Evolutionary conservation across 768 basidiomycete genomes (phyloP), one percentile per base, ranked within the genome.

Genomic region (Neoboletus brunneissimus): DNA sequence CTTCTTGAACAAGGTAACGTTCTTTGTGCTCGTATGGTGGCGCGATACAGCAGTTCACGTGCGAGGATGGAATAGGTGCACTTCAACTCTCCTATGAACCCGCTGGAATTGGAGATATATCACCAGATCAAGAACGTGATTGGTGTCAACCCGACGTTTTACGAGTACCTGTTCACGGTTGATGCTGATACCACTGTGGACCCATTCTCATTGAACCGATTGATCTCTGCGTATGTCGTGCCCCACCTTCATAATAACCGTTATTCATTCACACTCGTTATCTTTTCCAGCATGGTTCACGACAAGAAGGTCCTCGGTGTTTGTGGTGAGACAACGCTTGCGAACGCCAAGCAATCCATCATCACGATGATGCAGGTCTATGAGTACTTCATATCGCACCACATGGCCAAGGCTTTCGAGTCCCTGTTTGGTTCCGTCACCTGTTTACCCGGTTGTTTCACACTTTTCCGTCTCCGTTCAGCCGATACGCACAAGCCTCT

Each of bases 91-190:
- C 88, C 94, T 0, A 98, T 99, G 97, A 92, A 89, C 66, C 97
- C 97, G 1, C 75, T 96, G 59, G 97, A 99, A 75, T 75, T 99
- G 51, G 97, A 99, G 77, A 96, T 99, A 77, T 98, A 94, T 69
- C 97, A 98, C 71, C 97, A 99, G 73, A 94, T 98, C 81, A 94
- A 98, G 82, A 99, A 99, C 67, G 94, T 98, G 52, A 98, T 99
- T 64, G 97, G 97, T 73, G 94, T 99, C 67, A 97, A 99, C 73
- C 97, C 96, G 3, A 88, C 93, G 0, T 98, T 98, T 76, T 99
- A 98, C 74, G 97, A 98, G 74, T 98, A 95, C 65, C 62, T 94
- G 58, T 89, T 96, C 76, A 94, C 86, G 70, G 84, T 97, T 41
- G 94, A 97, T 73, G 94, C 94, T 59, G 94, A 97, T 80, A 99